A percentile compares a stretch with the other conserved stretches of the same genome.
These are phyloP conservation scores for Tetrapisispora iriomotensis DNA, from an alignment of 805 yeast genomes.

Conservation along the genomic window DNA sequence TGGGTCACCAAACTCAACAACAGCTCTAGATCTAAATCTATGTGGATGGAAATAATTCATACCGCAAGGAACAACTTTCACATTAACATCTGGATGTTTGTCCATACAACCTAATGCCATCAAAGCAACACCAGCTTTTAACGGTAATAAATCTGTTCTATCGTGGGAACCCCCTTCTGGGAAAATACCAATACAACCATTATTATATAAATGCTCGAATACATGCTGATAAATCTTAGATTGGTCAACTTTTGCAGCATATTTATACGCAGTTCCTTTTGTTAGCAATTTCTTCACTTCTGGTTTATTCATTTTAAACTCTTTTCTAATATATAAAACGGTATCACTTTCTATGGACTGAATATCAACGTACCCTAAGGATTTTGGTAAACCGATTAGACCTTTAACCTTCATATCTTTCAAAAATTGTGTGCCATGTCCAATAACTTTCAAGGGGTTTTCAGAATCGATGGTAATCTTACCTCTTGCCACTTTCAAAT, in stretches of 20 bases:
- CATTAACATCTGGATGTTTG: constrained; percentile 61
- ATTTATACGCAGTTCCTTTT: constrained; percentile 50
- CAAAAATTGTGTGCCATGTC: constrained; percentile 59
- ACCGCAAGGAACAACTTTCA: constrained; percentile 91
- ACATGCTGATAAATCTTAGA: constrained; percentile 73
- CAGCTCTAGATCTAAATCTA: constrained; percentile 90
- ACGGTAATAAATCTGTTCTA: constrained; percentile 77
- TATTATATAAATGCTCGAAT: constrained; percentile 69
- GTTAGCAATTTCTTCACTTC: constrained; percentile 32
- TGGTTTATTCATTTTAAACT: constrained; percentile 48
- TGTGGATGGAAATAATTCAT: constrained; percentile 96
- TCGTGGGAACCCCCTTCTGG: constrained; percentile 99
- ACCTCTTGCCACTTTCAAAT: constrained; percentile 59
- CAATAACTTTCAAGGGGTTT: constrained; percentile 41
- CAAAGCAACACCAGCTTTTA: constrained; percentile 94
- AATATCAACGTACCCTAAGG: constrained; percentile 68
- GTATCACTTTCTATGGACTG: constrained; percentile 61
- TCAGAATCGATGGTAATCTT: constrained; percentile 44
- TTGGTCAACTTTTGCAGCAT: constrained; percentile 82
- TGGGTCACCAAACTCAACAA: constrained; percentile 88
- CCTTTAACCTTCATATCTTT: constrained; percentile 53
- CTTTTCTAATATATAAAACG: constrained; percentile 56
- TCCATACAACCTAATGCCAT: constrained; percentile 96
- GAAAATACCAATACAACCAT: constrained; percentile 82
- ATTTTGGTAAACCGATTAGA: constrained; percentile 64